Evolutionary conservation across 2,329 filamentous ascomycete species (phyloP).

Genomic region (Colletotrichum truncatum): DNA sequence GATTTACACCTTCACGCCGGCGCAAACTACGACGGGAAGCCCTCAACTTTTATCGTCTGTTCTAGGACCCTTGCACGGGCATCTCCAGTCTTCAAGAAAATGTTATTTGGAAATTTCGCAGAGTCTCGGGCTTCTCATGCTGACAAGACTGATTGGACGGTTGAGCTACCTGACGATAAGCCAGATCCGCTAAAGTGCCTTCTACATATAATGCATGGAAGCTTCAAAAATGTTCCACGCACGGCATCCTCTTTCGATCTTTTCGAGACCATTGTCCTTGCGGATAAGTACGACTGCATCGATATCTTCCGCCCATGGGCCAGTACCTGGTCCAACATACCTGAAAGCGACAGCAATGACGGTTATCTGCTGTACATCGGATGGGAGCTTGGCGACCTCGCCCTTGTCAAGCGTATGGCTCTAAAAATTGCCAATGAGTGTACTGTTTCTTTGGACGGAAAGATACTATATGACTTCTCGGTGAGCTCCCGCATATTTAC

Average conservation of each 20-base stretch:
- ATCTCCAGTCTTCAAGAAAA: slow-evolving; percentile 37
- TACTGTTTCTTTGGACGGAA: neutral
- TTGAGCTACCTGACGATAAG: slow-evolving; percentile 41
- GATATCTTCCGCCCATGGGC: slow-evolving; percentile 35
- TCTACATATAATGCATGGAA: slow-evolving; percentile 41
- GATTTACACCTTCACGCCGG: neutral
- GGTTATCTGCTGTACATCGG: neutral
- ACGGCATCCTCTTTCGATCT: slow-evolving; percentile 32
- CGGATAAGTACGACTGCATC: slow-evolving; percentile 41
- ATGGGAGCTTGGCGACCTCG: neutral
- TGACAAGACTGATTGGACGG: slow-evolving; percentile 32
- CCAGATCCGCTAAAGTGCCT: slow-evolving; percentile 36
- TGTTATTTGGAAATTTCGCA: slow-evolving; percentile 38
- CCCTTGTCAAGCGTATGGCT: neutral
- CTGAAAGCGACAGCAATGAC: slow-evolving; percentile 10
- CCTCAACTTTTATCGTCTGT: slow-evolving; percentile 33
- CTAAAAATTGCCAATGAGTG: neutral
- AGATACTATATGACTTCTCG: too few relatives aligned
- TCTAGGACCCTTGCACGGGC: slow-evolving; percentile 35
- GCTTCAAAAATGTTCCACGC: slow-evolving; percentile 35
- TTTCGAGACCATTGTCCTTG: slow-evolving; percentile 37
- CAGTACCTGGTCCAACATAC: too few relatives aligned
- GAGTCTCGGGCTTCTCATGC: slow-evolving; percentile 31
- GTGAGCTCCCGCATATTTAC: too few relatives aligned
- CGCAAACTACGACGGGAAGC: neutral